phyloP scores from a whole-genome alignment of 495 filamentous ascomycete genomes.

The Xylaria grammica region DNA sequence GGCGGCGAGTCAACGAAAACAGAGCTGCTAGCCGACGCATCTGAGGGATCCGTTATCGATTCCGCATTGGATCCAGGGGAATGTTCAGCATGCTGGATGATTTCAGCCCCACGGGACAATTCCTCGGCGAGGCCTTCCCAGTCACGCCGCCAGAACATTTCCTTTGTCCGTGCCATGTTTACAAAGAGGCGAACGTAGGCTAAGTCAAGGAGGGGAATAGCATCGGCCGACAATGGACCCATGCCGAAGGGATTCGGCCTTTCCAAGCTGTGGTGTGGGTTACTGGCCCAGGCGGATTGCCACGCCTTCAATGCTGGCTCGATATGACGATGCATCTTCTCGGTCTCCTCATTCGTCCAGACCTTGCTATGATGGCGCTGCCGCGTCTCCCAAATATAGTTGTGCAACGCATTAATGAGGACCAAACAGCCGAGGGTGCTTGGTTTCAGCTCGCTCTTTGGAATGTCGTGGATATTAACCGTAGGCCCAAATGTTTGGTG shows the following conservation, averaged over 20 bases:
- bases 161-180: slow-evolving; percentile 88
- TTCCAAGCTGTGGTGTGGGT: slow-evolving; percentile 84
- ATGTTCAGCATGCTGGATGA: slow-evolving; percentile 75
- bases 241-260: slow-evolving; percentile 88
- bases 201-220: slow-evolving; percentile 91
- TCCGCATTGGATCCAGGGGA: slow-evolving; percentile 61
- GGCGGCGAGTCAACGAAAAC: slow-evolving; percentile 61
- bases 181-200: slow-evolving; percentile 95
- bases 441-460: slow-evolving; percentile 73
- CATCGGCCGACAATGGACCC: slow-evolving; percentile 89
- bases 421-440: slow-evolving; percentile 95
- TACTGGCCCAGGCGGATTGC: slow-evolving; percentile 92
- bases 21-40: slow-evolving; percentile 52
- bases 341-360: slow-evolving; percentile 91
- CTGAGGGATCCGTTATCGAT: slow-evolving; percentile 57
- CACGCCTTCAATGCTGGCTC: slow-evolving; percentile 93
- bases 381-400: slow-evolving; percentile 98
- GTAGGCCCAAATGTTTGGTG: slow-evolving; percentile 53
- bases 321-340: slow-evolving; percentile 95
- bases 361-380: slow-evolving; percentile 87
- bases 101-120: slow-evolving; percentile 76
- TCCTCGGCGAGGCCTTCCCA: slow-evolving; percentile 94
- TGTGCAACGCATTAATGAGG: slow-evolving; percentile 93
- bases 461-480: slow-evolving; percentile 51
- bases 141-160: slow-evolving; percentile 92